phyloP scores from a whole-genome alignment of 768 basidiomycete genomes.

The Leccinum subtestaceum region DNA sequence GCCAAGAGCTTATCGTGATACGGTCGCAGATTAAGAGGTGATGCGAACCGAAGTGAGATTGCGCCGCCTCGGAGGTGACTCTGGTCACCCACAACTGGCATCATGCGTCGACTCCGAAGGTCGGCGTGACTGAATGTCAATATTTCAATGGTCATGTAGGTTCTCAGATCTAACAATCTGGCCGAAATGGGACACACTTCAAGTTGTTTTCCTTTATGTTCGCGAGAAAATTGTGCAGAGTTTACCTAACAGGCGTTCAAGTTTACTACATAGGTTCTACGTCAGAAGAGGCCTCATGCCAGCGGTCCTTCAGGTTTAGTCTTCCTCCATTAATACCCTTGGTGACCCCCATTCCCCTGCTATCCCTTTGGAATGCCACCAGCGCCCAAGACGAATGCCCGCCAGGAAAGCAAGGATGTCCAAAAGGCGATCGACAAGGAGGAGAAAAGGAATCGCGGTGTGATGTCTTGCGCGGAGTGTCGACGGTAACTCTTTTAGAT shows the following conservation, averaged over 20 bases:
- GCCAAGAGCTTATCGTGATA: conserved; percentile 2
- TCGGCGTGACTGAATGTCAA: not conserved
- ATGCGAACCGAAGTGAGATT: not conserved
- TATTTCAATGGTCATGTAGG: not conserved
- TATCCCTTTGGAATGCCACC: conserved; percentile 43
- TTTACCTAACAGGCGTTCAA: conserved; percentile 14
- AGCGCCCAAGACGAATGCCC: conserved; percentile 45
- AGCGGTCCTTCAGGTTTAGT: not conserved
- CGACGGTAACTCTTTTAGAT: conserved; percentile 41
- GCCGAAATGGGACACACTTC: not conserved
- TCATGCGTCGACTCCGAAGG: not conserved
- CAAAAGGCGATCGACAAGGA: conserved; percentile 63
- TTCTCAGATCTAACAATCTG: not conserved
- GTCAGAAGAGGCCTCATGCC: conserved; percentile 4
- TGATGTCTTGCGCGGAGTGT: conserved; percentile 58
- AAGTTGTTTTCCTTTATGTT: not conserved
- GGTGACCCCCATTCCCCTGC: not conserved
- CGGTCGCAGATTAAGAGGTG: conserved; percentile 17
- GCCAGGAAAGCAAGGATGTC: conserved; percentile 30
- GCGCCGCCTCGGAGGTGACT: not conserved
- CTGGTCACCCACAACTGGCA: not conserved
- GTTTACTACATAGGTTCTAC: conserved; percentile 2
- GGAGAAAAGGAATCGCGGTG: conserved; percentile 59
- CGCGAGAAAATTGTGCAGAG: not conserved
- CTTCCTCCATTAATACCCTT: not conserved